Conservation (phyloP, 192 early-diverging fungal species). For the Coemansia sp. region DNA sequence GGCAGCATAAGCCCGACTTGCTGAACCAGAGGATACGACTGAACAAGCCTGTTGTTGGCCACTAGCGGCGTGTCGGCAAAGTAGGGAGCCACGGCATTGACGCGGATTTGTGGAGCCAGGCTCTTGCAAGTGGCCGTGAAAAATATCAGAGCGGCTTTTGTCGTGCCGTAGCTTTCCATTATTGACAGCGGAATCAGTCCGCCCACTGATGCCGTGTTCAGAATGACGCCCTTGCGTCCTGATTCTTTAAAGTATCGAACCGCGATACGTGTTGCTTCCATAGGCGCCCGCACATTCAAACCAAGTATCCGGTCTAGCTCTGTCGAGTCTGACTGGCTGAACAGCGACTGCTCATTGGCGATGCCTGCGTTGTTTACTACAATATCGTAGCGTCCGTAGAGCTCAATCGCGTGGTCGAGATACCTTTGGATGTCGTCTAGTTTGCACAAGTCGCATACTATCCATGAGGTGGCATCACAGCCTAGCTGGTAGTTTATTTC, state of each 20-base stretch:
- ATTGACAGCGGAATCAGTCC: slow-evolving; percentile 55
- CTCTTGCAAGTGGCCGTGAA: slow-evolving; percentile 54
- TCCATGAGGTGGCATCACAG: slow-evolving; percentile 10
- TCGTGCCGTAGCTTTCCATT: slow-evolving; percentile 73
- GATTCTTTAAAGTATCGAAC: slow-evolving; percentile 57
- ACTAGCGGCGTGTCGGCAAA: slow-evolving; percentile 59
- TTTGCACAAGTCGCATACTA: slow-evolving; percentile 52
- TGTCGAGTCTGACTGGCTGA: slow-evolving; percentile 46
- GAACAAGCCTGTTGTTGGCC: slow-evolving; percentile 27
- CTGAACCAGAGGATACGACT: slow-evolving; percentile 26
- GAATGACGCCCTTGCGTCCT: slow-evolving; percentile 55
- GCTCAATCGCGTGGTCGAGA: slow-evolving; percentile 46
- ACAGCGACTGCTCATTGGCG: slow-evolving; percentile 48
- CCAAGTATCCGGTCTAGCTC: slow-evolving; percentile 62
- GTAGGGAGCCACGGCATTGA: slow-evolving; percentile 64
- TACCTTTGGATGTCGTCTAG: slow-evolving; percentile 15
- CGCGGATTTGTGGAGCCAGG: slow-evolving; percentile 52
- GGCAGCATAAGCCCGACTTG: slow-evolving; percentile 36
- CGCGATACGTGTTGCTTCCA: slow-evolving; percentile 71
- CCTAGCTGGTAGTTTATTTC: slow-evolving; percentile 11
- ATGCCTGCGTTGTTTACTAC: slow-evolving; percentile 66
- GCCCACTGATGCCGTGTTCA: slow-evolving; percentile 76
- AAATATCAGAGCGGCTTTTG: slow-evolving; percentile 71
- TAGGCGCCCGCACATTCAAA: slow-evolving; percentile 72
- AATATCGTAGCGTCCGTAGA: slow-evolving; percentile 59